phyloP scores from a whole-genome alignment of 805 yeast species.

The Monosporozyma aquatica region DNA sequence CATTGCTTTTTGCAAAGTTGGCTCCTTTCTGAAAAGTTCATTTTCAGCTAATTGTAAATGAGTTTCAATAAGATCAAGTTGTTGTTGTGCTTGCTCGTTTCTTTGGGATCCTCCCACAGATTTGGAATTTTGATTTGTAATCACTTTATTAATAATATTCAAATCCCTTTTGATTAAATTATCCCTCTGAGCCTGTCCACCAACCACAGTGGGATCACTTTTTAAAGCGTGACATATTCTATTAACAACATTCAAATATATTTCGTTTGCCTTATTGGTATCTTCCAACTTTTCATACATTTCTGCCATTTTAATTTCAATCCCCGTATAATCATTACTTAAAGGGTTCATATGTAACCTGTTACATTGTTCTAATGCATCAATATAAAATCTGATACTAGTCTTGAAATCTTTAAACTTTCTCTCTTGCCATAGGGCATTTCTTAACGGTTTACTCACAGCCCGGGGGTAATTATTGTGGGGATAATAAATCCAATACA shows the following conservation, averaged over 20 bases:
- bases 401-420: slow-evolving; percentile 44
- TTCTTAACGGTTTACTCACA: slow-evolving; percentile 63
- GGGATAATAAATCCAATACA: slow-evolving; percentile 49
- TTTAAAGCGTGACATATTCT: slow-evolving; percentile 42
- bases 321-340: slow-evolving; percentile 76
- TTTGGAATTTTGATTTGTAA: slow-evolving; percentile 36
- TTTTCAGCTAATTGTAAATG: slow-evolving; percentile 54
- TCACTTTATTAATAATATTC: slow-evolving; percentile 46
- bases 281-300: slow-evolving; percentile 67
- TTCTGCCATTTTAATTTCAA: slow-evolving; percentile 75
- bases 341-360: slow-evolving; percentile 41
- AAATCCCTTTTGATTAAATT: slow-evolving; percentile 57
- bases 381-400: slow-evolving; percentile 62
- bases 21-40: slow-evolving; percentile 26
- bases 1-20: slow-evolving; percentile 29
- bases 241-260: slow-evolving; percentile 55
- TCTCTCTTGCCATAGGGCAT: slow-evolving; percentile 74
- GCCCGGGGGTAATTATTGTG: slow-evolving; percentile 56
- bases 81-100: too few species aligned
- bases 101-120: slow-evolving; percentile 28
- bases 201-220: slow-evolving; percentile 18
- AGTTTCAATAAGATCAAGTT: slow-evolving; percentile 38
- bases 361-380: slow-evolving; percentile 60
- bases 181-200: slow-evolving; percentile 20
- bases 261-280: slow-evolving; percentile 49